Percentiles rank a stretch among this genome's conserved stretches.
These are phyloP conservation scores for Thalassiosira exigua DNA, from an alignment of 352 stramenopile species.

Conservation along the genomic window DNA sequence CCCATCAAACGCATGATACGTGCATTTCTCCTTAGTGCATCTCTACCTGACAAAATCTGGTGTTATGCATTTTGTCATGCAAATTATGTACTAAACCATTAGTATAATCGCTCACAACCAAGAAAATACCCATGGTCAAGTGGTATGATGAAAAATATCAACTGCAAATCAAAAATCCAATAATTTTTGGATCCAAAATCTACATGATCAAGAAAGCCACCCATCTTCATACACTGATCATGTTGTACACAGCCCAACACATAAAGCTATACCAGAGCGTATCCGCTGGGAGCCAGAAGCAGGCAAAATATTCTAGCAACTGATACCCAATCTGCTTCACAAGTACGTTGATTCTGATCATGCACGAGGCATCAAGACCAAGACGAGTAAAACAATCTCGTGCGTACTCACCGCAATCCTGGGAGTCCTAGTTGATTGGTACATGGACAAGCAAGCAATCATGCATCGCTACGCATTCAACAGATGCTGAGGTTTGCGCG, in stretches of 20 bases:
- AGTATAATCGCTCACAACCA: slow-evolving; percentile 13
- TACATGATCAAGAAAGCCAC: slow-evolving; percentile 11
- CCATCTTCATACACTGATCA: too few relatives aligned
- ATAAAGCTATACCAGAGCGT: too few relatives aligned
- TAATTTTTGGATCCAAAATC: slow-evolving; percentile 14
- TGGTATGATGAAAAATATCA: slow-evolving; percentile 3
- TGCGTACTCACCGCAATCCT: not conserved
- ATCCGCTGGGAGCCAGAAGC: too few relatives aligned
- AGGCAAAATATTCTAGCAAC: too few relatives aligned
- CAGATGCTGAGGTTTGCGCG: slow-evolving; percentile 18
- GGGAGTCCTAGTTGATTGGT: slow-evolving; percentile 13
- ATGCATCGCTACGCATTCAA: slow-evolving; percentile 24
- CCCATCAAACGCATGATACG: slow-evolving; percentile 25
- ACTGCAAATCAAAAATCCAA: not conserved
- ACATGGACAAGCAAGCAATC: slow-evolving; percentile 10
- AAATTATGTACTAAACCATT: slow-evolving; percentile 7
- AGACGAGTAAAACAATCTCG: too few relatives aligned
- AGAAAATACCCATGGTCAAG: slow-evolving; percentile 13
- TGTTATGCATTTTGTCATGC: slow-evolving; percentile 13
- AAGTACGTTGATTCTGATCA: slow-evolving; percentile 7
- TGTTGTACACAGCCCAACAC: too few relatives aligned
- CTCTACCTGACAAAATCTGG: slow-evolving; percentile 10
- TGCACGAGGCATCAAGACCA: not conserved
- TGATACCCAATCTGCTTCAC: too few relatives aligned
- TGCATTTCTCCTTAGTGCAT: slow-evolving; percentile 8